These are phyloP conservation scores for Boletus vinaceobasis DNA, from an alignment of 768 basidiomycete genomes.

Conservation along the genomic window DNA sequence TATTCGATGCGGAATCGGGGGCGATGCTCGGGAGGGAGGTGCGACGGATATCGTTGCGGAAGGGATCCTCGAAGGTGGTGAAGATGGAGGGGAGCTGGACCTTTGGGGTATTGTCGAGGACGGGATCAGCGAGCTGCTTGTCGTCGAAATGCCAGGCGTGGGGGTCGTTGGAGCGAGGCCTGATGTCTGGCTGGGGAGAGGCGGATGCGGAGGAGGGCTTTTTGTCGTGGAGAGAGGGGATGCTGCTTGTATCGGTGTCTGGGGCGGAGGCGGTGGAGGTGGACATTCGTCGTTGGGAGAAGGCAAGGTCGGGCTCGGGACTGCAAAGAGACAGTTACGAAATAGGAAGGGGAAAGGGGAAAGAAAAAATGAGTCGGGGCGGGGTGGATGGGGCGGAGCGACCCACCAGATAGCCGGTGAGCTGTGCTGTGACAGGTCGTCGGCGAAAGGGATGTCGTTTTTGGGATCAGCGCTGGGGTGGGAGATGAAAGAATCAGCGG, in stretches of 20 bases:
- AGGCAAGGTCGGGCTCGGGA: constrained; percentile 50
- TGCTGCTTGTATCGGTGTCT: constrained; percentile 56
- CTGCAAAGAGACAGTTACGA: constrained; percentile 25
- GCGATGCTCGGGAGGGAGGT: constrained; percentile 61
- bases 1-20: constrained; percentile 40
- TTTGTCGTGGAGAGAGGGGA: constrained; percentile 59
- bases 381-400: constrained; percentile 13
- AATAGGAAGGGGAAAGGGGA: constrained; percentile 1
- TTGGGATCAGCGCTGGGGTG: constrained; percentile 38
- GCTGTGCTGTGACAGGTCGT: constrained; percentile 45
- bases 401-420: constrained; percentile 49
- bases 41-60: constrained; percentile 54
- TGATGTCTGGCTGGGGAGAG: constrained; percentile 47
- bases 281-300: constrained; percentile 68
- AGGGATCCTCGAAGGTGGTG: constrained; percentile 60
- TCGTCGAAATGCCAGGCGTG: constrained; percentile 31
- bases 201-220: constrained; percentile 52
- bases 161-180: constrained; percentile 35
- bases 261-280: constrained; percentile 65
- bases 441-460: constrained; percentile 38
- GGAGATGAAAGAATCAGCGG: constrained; percentile 13
- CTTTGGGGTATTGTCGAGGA: constrained; percentile 42
- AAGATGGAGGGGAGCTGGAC: constrained; percentile 76
- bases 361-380: constrained; percentile 14
- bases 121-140: constrained; percentile 40